Evolutionary conservation across 371 early-diverging fungal genomes (phyloP), one percentile per base, ranked within the genome.

Genomic region (Mucor mucedo): DNA sequence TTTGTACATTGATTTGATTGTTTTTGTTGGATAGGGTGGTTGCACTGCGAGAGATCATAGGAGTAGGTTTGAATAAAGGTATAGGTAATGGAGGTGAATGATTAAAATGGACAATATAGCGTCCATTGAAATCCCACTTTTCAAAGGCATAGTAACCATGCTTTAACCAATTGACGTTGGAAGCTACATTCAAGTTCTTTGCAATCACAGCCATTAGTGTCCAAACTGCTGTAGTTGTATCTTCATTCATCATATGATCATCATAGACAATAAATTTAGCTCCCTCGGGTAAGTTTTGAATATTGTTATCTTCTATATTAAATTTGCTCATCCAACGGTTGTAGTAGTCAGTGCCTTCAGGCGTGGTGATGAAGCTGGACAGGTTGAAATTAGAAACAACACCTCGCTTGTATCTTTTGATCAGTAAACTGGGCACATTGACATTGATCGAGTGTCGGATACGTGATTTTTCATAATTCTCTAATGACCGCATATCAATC

Each of bases 351-450:
- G 71, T 79, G 11, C 83, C 85, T 61, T 86, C 80, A 0, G 80
- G 75, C 38, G 87, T 86, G 0, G 87, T 84, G 41, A 88, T 86
- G 52, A 88, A 88, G 30, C 80, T 84, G 52, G 85, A 85, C 4
- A 88, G 58, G n/a, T 78, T 82, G 52, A 86, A 86, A 48, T 85
- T 81, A 9, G 83, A 74, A 1, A 86, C 72, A 11, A 78, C 79
- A 5, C 88, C 87, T 58, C 86, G 70, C 16, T 79, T 74, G 63
- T 88, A 88, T 6, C 88, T 78, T 60, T 85, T 84, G 58, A 85
- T 73, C 6, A 88, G 53, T 42, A 88, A 55, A 0, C 82, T 81
- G 0, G 88, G 88, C 16, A 88, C 49, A 70, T 78, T 85, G 14
- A 88, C 79, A 60, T 86, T 80, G 62, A 88, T 76, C 1, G 88